phyloP scores from a whole-genome alignment of 352 stramenopile genomes.

The Globisporangium iwayamae region DNA sequence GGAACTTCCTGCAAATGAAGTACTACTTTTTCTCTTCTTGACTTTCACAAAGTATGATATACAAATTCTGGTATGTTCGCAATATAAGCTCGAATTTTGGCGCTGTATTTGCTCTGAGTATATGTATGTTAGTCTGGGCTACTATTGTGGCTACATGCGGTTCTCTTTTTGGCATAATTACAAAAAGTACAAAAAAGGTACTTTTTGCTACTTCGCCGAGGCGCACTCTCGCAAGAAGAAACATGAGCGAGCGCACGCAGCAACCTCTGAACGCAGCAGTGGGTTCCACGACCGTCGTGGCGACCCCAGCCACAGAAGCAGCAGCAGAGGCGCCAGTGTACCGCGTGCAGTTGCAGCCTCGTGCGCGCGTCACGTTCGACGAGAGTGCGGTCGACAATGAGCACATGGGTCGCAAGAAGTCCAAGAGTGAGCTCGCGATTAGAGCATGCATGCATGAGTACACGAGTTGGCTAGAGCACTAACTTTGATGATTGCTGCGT shows the following conservation, averaged over 20 bases:
- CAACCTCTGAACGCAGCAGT: slow-evolving; percentile 15
- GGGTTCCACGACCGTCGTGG: slow-evolving; percentile 25
- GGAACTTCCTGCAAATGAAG: too few relatives aligned
- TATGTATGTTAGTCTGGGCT: too few relatives aligned
- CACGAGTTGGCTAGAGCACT: background rate
- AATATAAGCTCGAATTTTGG: too few relatives aligned
- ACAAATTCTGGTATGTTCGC: too few relatives aligned
- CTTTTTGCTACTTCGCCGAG: too few relatives aligned
- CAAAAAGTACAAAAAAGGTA: too few relatives aligned
- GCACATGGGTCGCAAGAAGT: slow-evolving; percentile 88
- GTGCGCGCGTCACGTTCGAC: slow-evolving; percentile 82
- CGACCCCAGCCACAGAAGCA: slow-evolving; percentile 14
- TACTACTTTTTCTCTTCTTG: too few relatives aligned
- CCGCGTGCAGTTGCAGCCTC: slow-evolving; percentile 71
- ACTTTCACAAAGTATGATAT: too few relatives aligned
- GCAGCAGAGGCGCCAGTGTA: slow-evolving; percentile 41
- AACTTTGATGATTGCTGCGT: background rate
- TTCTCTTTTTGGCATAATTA: too few relatives aligned
- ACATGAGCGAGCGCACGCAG: slow-evolving; percentile 32
- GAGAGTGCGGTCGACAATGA: slow-evolving; percentile 92
- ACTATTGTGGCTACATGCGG: too few relatives aligned
- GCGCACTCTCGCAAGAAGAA: background rate
- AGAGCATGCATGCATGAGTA: background rate
- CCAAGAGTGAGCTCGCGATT: slow-evolving; percentile 66
- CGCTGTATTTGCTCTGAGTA: too few relatives aligned